Conservation (phyloP, 1,139 yeast species). For the Yamadazyma kanchanaburiensis region DNA sequence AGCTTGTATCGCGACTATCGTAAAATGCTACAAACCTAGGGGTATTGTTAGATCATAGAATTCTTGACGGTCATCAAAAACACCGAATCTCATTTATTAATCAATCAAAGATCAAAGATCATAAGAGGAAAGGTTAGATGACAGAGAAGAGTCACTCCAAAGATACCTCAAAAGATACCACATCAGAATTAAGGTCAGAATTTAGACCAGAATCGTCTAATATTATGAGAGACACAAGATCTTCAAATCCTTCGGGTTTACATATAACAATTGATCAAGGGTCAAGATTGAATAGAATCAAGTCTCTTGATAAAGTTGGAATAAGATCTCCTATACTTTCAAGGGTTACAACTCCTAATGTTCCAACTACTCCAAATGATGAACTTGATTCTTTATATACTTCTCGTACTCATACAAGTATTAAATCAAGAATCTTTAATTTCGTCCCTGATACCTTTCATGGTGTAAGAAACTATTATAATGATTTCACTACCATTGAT, state of each 20-base stretch:
- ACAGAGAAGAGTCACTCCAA: too few species aligned
- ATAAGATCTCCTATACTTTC: constrained; percentile 17
- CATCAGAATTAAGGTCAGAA: too few species aligned
- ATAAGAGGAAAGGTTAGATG: too few species aligned
- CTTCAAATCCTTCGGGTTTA: constrained; percentile 6
- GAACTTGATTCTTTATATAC: constrained; percentile 16
- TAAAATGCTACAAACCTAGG: too few species aligned
- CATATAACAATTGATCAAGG: constrained; percentile 1
- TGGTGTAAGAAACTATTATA: constrained; percentile 40
- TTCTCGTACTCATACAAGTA: constrained; percentile 17
- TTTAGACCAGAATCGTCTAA: too few species aligned
- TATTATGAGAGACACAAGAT: too few species aligned
- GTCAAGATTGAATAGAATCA: constrained; percentile 14
- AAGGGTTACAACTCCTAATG: constrained; percentile 11
- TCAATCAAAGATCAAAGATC: too few species aligned
- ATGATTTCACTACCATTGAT: constrained; percentile 69
- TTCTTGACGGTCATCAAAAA: too few species aligned
- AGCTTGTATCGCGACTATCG: too few species aligned
- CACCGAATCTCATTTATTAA: too few species aligned
- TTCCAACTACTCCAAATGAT: constrained; percentile 3
- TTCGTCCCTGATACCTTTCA: constrained; percentile 18
- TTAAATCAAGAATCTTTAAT: constrained; percentile 16
- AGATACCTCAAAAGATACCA: too few species aligned
- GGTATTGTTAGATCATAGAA: too few species aligned
- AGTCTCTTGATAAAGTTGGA: constrained; percentile 21